Base-by-base conservation (phyloP, 2,329 filamentous ascomycete species). In the Penicillium corylophilum region DNA sequence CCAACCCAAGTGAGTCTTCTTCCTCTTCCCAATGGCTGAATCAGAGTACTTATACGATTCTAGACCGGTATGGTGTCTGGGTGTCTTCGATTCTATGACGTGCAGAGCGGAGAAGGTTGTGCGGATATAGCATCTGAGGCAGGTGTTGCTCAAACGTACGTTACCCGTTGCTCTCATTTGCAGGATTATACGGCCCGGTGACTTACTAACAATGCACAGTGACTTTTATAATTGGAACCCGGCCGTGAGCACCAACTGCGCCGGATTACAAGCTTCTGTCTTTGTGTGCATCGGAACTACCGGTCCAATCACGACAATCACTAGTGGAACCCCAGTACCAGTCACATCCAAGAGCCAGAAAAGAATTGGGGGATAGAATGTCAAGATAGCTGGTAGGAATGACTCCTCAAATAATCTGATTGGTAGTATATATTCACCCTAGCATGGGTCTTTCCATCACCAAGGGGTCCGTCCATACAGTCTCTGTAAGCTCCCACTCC, bases 261-360 rank as follows among this genome's bases (percentile, higher is more conserved):
- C 42, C 13, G 42, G 42, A 31, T 24, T 44, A 18, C 42, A 44
- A 22, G 42, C 42, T 18, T 44, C 15, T 44, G 28, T 44, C n/a
- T 44, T 44, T 31, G 26, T 44, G n/a, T 44, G 42, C 18, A 44
- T 44, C 16, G 40, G 40, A 42, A 42, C 40, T 44, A 44, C 16
- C 16, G 42, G 42, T 16, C 42, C 42, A n/a, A 44, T 44, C 18
- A 44, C 42, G 24, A 44, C 42, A 44, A 44, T 44, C 26, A 44
- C 42, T 20, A 44, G 42, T 44, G 26, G 42, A 22, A 33, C 26
- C 29, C 29, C 29, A 33, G 29, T 33, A n/a, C 29, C 29, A 28
- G 33, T 35, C 33, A 35, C 33, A 35, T 35, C 31, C n/a, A 35
- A 35, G 33, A 35, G 33, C n/a, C 18, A 40, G 38, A 40, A 24